Percentiles rank a stretch among this genome's conserved stretches.
Conservation (phyloP, 1,284 basidiomycete genomes). For the Leucoagaricus sp. region DNA sequence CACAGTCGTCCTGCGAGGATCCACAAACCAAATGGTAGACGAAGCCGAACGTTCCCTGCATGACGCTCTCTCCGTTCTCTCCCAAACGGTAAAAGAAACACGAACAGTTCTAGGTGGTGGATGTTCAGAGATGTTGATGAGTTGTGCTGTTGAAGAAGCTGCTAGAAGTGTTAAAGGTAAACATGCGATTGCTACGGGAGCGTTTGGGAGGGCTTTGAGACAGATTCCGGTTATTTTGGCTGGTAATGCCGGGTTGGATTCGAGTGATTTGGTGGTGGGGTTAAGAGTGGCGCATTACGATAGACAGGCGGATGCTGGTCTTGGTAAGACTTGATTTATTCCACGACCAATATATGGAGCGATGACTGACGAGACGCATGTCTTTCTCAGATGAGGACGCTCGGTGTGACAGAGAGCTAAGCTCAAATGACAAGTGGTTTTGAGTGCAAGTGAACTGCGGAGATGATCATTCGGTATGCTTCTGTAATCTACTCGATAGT, state of each 20-base stretch:
- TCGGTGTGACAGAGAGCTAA: slow-evolving; percentile 98
- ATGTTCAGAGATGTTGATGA: slow-evolving; percentile 98
- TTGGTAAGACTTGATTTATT: slow-evolving; percentile 72
- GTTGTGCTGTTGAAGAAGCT: slow-evolving; percentile 89
- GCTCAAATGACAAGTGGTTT: slow-evolving; percentile 93
- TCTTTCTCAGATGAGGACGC: slow-evolving; percentile 83
- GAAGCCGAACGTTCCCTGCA: slow-evolving; percentile 98
- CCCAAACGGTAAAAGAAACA: slow-evolving; percentile 98
- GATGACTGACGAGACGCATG: no score
- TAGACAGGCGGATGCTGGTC: slow-evolving; percentile 81
- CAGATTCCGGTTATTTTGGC: slow-evolving; percentile 97
- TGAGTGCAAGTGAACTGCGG: slow-evolving; percentile 93
- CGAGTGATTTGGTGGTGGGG: slow-evolving; percentile 90
- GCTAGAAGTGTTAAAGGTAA: slow-evolving; percentile 89
- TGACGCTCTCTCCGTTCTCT: slow-evolving; percentile 95
- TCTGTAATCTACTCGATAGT: background rate
- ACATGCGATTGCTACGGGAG: slow-evolving; percentile 94
- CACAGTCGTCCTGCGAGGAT: slow-evolving; percentile 96
- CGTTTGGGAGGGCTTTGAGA: slow-evolving; percentile 86
- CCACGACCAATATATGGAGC: no score
- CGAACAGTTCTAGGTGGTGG: slow-evolving; percentile 94
- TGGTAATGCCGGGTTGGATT: slow-evolving; percentile 98
- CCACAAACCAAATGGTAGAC: slow-evolving; percentile 98
- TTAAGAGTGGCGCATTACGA: slow-evolving; percentile 95
- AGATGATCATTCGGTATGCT: slow-evolving; percentile 95